Evolutionary conservation across 352 stramenopile genomes (phyloP), one percentile per base, ranked within the genome.

Genomic region (Pythium graminicola): DNA sequence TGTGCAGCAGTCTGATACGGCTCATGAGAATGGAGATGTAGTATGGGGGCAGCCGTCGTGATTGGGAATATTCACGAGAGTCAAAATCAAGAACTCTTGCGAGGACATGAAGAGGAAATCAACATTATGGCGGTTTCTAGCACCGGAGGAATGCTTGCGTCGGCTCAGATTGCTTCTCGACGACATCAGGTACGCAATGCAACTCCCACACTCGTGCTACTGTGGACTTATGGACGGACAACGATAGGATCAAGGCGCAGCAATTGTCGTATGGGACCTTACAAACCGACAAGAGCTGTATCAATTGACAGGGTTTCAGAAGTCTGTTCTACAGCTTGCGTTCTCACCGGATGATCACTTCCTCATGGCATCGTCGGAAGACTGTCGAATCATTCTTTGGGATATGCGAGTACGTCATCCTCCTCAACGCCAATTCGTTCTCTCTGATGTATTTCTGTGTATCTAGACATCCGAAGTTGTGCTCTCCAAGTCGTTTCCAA

Each of bases 291-390:
- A 64, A 4, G 69, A 82, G 41, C 51, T 83, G 27, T 86, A 86
- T 41, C 70, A 58, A 4, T 60, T 90, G 3, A 57, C 67, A 16
- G 73, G 76, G 2, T 90, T 90, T 54, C 72, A 75, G 24, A 73
- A 70, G 13, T 65, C 71, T 1, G 75, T 90, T 43, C 48, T 85
- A 22, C 76, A 86, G 52, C 70, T 88, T 44, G 67, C 73, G 1
- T 90, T 89, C 50, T 91, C 77, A 8, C 77, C 76, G 1, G 80
- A 91, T 50, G 76, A 91, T 39, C 76, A 86, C 38, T 88, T 89
- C 35, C 74, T 91, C 22, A 69, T 76, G 8, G 80, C 75, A 8
- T 79, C 80, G 2, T 70, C 76, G 0, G 72, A 81, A 31, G 80
- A 90, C 58, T 84, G 68, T 27, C 70, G 70, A 6, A 59, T 91